Percentiles rank a stretch among this genome's conserved stretches.
Conservation (phyloP, 768 basidiomycete genomes). For the Psilocybe azurescens region DNA sequence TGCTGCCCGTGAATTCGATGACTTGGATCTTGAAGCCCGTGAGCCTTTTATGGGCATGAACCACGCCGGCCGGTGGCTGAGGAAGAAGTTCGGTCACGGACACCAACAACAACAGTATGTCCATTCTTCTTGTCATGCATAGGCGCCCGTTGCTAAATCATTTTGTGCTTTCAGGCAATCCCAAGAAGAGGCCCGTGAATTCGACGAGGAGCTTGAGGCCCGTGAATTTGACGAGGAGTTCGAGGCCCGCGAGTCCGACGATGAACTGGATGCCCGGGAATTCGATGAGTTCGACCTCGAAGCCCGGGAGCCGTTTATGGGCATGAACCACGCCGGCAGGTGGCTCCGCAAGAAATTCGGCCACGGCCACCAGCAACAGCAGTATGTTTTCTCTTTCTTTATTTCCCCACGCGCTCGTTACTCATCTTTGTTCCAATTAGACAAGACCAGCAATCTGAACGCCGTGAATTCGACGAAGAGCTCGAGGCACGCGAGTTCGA, state of each 20-base stretch:
- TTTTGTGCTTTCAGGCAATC: neutral
- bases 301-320: neutral
- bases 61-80: slow-evolving; percentile 6
- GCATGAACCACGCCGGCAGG: neutral
- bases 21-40: slow-evolving; percentile 11
- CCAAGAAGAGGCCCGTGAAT: slow-evolving; percentile 18
- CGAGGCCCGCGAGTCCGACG: slow-evolving; percentile 9
- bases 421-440: neutral
- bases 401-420: neutral
- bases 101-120: neutral
- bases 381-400: neutral
- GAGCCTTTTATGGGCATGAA: slow-evolving; percentile 14
- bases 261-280: slow-evolving; percentile 4
- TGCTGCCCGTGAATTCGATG: slow-evolving; percentile 19
- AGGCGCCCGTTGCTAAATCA: neutral
- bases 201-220: slow-evolving; percentile 16
- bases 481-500: slow-evolving; percentile 21
- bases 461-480: slow-evolving; percentile 18
- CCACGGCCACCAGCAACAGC: neutral
- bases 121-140: neutral
- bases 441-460: slow-evolving; percentile 8
- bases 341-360: slow-evolving; percentile 1
- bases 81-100: neutral
- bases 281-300: slow-evolving; percentile 1
- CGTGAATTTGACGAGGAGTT: slow-evolving; percentile 21